Evolutionary conservation across 768 basidiomycete genomes (phyloP), one percentile per base, ranked within the genome.

Genomic region (Kondoa malvinella): DNA sequence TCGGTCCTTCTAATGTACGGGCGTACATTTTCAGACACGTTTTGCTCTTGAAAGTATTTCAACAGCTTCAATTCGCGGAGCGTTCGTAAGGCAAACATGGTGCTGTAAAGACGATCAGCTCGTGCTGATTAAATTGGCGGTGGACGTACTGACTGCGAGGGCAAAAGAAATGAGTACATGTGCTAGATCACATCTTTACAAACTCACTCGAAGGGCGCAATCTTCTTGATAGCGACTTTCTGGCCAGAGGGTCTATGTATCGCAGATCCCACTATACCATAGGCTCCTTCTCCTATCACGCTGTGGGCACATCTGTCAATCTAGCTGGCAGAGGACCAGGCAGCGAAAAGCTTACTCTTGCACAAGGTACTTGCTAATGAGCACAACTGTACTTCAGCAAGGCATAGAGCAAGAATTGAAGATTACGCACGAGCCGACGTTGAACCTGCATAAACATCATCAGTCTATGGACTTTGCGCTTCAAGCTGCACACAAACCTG

Each of bases 181-280:
- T 21, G 12, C 40, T 50, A 8, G 21, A 8, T 8, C 40, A 50
- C 12, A 8, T 50, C 40, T 50, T 21, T 8, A 8, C 40, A 21
- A 50, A 50, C 40, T 50, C 40, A 50, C 40, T 50, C 66, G 31
- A 96, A 95, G 0, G 92, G 92, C 0, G 87, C 85, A 76, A 97
- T 95, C 72, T 88, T 87, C 78, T 96, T 96, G 77, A 96, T 95
- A 33, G 92, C 92, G 60, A 97, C 92, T 78, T 85, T 88, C 57
- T 87, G 83, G 57, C 86, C 84, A 0, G 86, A 86, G 0, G 87
- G 83, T 65, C 82, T 77, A 34, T 70, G 56, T 30, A 69, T 34
- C 57, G 67, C 59, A 32, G 31, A 66, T 64, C 86, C 86, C 58
- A 95, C 92, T 74, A 92, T 84, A 50, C 92, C 92, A 78, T 94